These are phyloP conservation scores for Lentithecium fluviatile DNA, from an alignment of 495 filamentous ascomycete species.

Conservation along the genomic window DNA sequence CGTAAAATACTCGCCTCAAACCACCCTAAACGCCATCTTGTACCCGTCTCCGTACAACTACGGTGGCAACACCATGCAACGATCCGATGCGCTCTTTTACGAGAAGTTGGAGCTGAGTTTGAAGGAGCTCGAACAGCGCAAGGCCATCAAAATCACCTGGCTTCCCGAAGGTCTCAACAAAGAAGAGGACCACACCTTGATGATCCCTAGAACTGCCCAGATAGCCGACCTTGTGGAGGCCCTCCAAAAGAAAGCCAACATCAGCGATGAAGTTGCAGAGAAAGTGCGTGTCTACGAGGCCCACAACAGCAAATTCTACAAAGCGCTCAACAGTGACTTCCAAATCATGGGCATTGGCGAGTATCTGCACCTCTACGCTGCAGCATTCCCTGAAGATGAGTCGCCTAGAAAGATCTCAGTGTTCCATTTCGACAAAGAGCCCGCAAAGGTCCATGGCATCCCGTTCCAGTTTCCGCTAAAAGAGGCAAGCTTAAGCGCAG, in stretches of 20 bases:
- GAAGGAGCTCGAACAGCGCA: conserved; percentile 89
- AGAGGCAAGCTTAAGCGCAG: conserved; percentile 56
- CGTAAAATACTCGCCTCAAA: conserved; percentile 67
- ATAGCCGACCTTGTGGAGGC: conserved; percentile 72
- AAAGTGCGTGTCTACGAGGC: conserved; percentile 76
- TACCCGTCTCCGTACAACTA: conserved; percentile 63
- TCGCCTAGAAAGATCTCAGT: conserved; percentile 53
- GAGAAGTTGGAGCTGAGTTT: conserved; percentile 92
- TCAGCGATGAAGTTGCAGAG: conserved; percentile 68
- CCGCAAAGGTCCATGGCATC: conserved; percentile 72
- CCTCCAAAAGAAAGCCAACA: conserved; percentile 73
- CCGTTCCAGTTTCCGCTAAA: conserved; percentile 90
- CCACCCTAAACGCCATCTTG: conserved; percentile 70
- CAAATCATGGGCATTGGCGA: conserved; percentile 75
- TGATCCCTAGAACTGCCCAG: conserved; percentile 78
- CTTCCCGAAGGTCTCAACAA: conserved; percentile 88
- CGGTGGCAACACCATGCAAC: conserved; percentile 60
- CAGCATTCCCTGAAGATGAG: conserved; percentile 63
- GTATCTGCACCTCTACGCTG: conserved; percentile 78
- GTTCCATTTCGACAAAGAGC: conserved; percentile 90
- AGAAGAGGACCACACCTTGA: conserved; percentile 76
- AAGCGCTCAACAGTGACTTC: conserved; percentile 63
- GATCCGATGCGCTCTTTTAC: conserved; percentile 76
- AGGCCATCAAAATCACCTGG: conserved; percentile 74
- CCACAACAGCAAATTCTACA: conserved; percentile 74